Evolutionary conservation across 768 basidiomycete species (phyloP), one percentile per base, ranked within the genome.

Genomic region (Galerina sulciceps): DNA sequence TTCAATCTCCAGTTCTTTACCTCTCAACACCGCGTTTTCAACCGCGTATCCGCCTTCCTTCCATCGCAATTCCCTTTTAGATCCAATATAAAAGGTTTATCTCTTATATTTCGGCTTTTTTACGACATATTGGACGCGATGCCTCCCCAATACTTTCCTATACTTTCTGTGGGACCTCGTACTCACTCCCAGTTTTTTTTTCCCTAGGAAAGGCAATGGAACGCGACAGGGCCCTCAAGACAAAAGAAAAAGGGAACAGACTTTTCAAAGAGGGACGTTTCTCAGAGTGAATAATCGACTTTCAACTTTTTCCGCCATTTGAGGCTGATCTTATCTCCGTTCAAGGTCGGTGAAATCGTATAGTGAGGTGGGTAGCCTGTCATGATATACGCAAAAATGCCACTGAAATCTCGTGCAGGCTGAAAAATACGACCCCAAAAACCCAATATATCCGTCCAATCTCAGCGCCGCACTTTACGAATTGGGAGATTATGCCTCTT

Each of bases 391-490:
- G 6, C 6, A 26, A 26, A 31, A 31, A 31, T 8, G 8, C 26
- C 2, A 31, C 4, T 31, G 8, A 8, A 31, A 0, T 2, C 2
- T 8, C 26, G 8, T 31, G 26, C 2, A 73, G 69, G 72, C 69
- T 2, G 68, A 65, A 47, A 60, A 51, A 23, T 41, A 60, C 2
- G 68, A 67, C 20, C 62, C 63, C 1, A 20, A 43, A 15, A 66
- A 69, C 46, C 42, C 58, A 13, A 59, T 71, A 0, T 71, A 69
- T 47, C 67, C 69, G 2, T 67, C 70, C 6, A 72, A 72, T 53
- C 59, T 72, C 34, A 73, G 71, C 35, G 70, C 71, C 2, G 71
- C 72, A 1, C 55, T 71, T 11, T 73, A 65, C 56, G 72, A 73
- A 47, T 45, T 62, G 22, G 72, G 71, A 1, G 65, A 70, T 45